These are phyloP conservation scores for Aspergillus sp. DNA, from an alignment of 2,329 filamentous ascomycete genomes.

Conservation along the genomic window DNA sequence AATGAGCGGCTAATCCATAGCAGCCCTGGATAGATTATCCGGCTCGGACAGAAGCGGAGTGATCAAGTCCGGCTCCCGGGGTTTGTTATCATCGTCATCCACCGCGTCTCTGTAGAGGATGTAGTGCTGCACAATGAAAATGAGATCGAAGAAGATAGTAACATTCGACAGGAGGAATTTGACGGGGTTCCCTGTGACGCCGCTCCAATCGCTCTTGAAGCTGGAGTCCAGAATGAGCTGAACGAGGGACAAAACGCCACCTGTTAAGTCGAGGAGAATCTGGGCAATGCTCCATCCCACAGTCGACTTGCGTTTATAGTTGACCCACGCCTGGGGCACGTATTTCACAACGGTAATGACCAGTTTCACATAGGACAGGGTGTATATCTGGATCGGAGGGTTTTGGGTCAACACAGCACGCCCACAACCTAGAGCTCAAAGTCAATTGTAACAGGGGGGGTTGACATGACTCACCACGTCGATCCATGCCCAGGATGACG, in stretches of 20 bases:
- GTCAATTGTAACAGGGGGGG: too few species aligned
- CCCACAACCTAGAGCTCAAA: too few species aligned
- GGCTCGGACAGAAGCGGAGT: conserved; percentile 22
- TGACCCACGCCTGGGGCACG: conserved; percentile 72
- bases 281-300: conserved; percentile 77
- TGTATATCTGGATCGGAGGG: conserved; percentile 44
- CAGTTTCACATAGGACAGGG: conserved; percentile 80
- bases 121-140: conserved; percentile 87
- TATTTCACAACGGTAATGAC: conserved; percentile 87
- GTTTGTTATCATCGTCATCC: conserved; percentile 11
- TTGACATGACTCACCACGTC: conserved; percentile 53
- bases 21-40: conserved; percentile 5
- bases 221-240: conserved; percentile 82
- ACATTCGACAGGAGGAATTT: conserved; percentile 83
- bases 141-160: conserved; percentile 71
- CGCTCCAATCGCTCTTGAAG: conserved; percentile 77
- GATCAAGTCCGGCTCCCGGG: conserved; percentile 10
- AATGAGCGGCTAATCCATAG: conserved; percentile 4
- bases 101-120: conserved; percentile 53
- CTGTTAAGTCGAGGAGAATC: conserved; percentile 73
- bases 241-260: conserved; percentile 68
- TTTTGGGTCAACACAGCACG: conserved; percentile 7
- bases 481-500: conserved; percentile 52
- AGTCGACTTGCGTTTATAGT: conserved; percentile 77
- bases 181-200: conserved; percentile 80